Percentiles rank a stretch among this genome's conserved stretches.
phyloP scores from a whole-genome alignment of 495 filamentous ascomycete species.

The Coniosporium apollinis region DNA sequence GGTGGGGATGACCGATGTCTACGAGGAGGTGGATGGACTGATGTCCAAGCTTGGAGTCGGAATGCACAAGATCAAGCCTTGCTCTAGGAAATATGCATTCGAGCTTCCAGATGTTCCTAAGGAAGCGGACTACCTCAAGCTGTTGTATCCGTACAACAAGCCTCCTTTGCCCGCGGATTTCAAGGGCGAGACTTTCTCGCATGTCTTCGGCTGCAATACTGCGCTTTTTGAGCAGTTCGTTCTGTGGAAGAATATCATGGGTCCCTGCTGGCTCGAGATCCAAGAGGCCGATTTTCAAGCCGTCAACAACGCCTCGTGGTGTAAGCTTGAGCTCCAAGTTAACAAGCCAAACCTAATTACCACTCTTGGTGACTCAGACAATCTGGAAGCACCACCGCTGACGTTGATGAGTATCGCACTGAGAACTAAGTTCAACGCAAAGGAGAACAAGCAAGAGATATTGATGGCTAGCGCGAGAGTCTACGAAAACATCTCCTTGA shows the following conservation, averaged over 20 bases:
- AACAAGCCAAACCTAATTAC: conserved; percentile 57
- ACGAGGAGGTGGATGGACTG: conserved; percentile 67
- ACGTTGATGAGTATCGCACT: conserved; percentile 89
- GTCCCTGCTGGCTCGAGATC: conserved; percentile 90
- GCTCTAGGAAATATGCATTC: conserved; percentile 85
- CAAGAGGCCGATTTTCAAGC: conserved; percentile 64
- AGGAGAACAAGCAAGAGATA: conserved; percentile 94
- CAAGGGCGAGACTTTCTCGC: conserved; percentile 80
- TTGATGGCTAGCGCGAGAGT: conserved; percentile 76
- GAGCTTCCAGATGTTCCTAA: conserved; percentile 76
- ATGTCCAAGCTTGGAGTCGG: conserved; percentile 70
- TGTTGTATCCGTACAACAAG: conserved; percentile 81
- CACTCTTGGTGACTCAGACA: conserved; percentile 55
- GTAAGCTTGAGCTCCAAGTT: conserved; percentile 81
- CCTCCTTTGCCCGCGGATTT: conserved; percentile 49
- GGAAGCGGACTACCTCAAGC: conserved; percentile 80
- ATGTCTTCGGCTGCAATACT: conserved; percentile 88
- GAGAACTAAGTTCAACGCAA: conserved; percentile 73
- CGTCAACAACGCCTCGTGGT: conserved; percentile 88
- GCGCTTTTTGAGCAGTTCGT: conserved; percentile 95
- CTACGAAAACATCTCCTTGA: conserved; percentile 77
- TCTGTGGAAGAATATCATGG: conserved; percentile 95
- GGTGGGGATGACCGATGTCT: conserved; percentile 78
- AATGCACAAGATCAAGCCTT: conserved; percentile 86
- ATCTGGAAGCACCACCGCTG: conserved; percentile 62